phyloP scores from a whole-genome alignment of 2,329 filamentous ascomycete genomes.

The Knufia petricola region DNA sequence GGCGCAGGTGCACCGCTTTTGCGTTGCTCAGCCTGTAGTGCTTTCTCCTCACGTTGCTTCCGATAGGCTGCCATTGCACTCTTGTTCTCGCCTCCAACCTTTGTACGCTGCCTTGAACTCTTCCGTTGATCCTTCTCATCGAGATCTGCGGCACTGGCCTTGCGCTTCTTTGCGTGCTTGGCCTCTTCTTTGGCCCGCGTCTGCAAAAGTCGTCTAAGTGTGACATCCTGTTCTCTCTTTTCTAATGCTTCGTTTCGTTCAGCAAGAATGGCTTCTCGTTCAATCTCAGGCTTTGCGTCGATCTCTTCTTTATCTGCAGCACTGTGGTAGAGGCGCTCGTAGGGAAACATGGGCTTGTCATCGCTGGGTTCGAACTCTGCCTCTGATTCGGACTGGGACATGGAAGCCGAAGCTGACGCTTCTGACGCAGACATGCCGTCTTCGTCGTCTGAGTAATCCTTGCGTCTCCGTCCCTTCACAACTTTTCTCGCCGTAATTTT shows the following conservation, averaged over 20 bases:
- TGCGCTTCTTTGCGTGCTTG: constrained; percentile 53
- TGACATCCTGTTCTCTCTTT: constrained; percentile 68
- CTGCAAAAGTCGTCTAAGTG: constrained; percentile 68
- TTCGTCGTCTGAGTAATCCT: constrained; percentile 60
- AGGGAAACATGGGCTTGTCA: constrained; percentile 56
- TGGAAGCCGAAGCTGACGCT: constrained; percentile 72
- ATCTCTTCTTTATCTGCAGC: constrained; percentile 67
- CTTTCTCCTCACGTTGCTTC: constrained; percentile 50
- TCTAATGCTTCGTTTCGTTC: constrained; percentile 78
- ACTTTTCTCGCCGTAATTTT: constrained; percentile 36
- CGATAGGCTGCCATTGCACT: constrained; percentile 65
- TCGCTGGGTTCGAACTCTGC: constrained; percentile 47
- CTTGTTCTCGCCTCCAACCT: constrained; percentile 54
- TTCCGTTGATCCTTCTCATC: constrained; percentile 64
- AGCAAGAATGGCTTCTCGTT: constrained; percentile 81
- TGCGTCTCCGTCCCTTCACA: constrained; percentile 37
- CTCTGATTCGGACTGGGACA: constrained; percentile 84
- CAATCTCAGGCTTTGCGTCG: constrained; percentile 76
- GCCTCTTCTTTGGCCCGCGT: constrained; percentile 54
- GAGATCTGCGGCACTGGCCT: constrained; percentile 66
- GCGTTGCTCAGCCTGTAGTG: constrained; percentile 39
- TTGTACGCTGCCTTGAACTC: constrained; percentile 61
- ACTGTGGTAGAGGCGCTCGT: constrained; percentile 76
- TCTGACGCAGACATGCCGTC: constrained; percentile 64
- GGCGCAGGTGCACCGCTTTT: constrained; percentile 38